Base-by-base conservation (phyloP, 768 basidiomycete species). In the Pulveroboletus sp. region DNA sequence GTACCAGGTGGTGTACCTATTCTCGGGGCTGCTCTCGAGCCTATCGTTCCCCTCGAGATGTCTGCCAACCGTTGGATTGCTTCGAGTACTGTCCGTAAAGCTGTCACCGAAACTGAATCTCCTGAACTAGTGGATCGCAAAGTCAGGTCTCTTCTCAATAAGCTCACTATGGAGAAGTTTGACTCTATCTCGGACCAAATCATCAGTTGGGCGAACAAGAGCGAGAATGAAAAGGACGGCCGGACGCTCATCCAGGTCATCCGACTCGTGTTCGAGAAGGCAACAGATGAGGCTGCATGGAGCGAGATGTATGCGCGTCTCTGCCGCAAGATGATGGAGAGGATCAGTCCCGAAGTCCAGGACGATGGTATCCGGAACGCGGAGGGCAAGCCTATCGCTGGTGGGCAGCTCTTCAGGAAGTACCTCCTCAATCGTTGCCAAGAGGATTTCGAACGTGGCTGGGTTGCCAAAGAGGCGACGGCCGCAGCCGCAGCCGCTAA, bases 291-390 rank as follows among this genome's bases (percentile, higher is more conserved):
- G 68, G 91, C 91, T 36, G 82, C 85, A 9, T 94, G 91, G 88
- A 94, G 91, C 2, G 88, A 91, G 74, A 97, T 97, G 92, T 97
- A 99, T 67, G 95, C 95, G 26, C 84, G 89, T 27, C 75, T 99
- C 32, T 97, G 94, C 66, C 77, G 91, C 57, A 90, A 93, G 79
- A 88, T 97, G 82, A 90, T 94, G 88, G 91, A 93, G 71, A 83
- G 82, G 64, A 89, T 98, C 66, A 90, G 85, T 49, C 76, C 84
- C 26, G 83, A 87, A 52, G 90, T 97, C 6, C 85, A 86, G 59
- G 94, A 97, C 64, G 89, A 93, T 51, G 83, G 85, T 10, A 89
- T 95, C 71, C 82, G 77, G 72, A 84, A 82, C 55, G 36, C 73
- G 12, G 90, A 93, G 54, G 91, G 89, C 63, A 86, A 87, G 64